Base-by-base conservation (phyloP, 306 rosid species). In the Casuarina equisetifolia region DNA sequence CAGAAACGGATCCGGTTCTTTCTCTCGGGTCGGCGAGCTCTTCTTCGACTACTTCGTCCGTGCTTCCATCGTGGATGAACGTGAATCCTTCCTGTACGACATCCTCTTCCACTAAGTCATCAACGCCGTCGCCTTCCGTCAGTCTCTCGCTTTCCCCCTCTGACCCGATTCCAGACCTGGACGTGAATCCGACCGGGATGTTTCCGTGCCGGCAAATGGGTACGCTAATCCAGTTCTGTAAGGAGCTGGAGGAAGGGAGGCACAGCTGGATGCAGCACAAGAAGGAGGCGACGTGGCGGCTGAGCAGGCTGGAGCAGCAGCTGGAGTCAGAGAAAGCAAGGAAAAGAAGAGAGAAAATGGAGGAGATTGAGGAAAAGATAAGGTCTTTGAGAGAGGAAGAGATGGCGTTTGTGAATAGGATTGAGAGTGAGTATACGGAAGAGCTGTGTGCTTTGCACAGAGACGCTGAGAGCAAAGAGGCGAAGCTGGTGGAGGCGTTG, bases 301-400 rank as follows among this genome's bases (percentile, higher is more conserved):
- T 86, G 79, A 86, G 76, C 73, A 70, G 89, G 82, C 77, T 86
- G 69, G 87, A 86, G 83, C 84, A 86, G 48, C 89, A 86, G 83
- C 79, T 86, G 36, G 89, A 83, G 74, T 43, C 87, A 32, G 89
- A 86, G 87, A 86, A 82, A 40, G 76, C 87, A 50, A 78, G 87
- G 74, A 86, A 86, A 75, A 74, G 78, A 64, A 72, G 85, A 51
- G 87, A 83, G 81, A 79, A 84, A 61, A 73, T 72, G 85, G 89
- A 80, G 79, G 87, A 86, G 78, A 72, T 80, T 4, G 85, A 86
- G 49, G 72, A 75, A 0, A 81, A 83, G 83, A 78, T 86, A 17
- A 54, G 64, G 77, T 38, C 77, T 17, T 53, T 86, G 78, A 78
- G 81, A 44, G 87, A 83, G 35, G 89, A 86, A 36, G 87, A 83